These are phyloP conservation scores for Verticillium dahliae DNA, from an alignment of 2,329 filamentous ascomycete genomes.

Conservation along the genomic window DNA sequence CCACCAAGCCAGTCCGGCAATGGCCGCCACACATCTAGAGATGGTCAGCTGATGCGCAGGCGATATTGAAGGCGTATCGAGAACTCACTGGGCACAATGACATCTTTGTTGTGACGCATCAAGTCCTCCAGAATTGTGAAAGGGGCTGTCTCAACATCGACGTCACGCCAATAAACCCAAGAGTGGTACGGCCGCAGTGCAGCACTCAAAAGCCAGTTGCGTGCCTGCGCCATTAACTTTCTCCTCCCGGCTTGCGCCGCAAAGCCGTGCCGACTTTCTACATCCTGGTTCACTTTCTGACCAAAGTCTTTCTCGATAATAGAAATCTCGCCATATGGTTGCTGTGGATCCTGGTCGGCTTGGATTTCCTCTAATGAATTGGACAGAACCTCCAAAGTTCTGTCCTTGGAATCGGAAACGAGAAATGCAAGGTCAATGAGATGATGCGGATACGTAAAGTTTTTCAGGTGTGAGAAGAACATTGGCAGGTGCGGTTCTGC, in stretches of 20 bases:
- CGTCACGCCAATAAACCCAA: conserved; percentile 99
- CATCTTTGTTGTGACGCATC: conserved; percentile 98
- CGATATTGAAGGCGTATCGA: neutral
- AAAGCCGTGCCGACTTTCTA: conserved; percentile 95
- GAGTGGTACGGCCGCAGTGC: conserved; percentile 91
- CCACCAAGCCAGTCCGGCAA: conserved; percentile 97
- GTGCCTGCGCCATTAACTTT: conserved; percentile 95
- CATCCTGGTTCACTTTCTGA: conserved; percentile 94
- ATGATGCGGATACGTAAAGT: conserved; percentile 95
- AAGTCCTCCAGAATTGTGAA: conserved; percentile 95
- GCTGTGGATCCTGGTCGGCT: conserved; percentile 67
- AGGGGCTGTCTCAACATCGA: conserved; percentile 94
- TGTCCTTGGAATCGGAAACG: conserved; percentile 94
- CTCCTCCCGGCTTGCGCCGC: conserved; percentile 88
- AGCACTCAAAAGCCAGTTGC: conserved; percentile 94
- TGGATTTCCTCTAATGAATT: conserved; percentile 74
- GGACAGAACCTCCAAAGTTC: conserved; percentile 70
- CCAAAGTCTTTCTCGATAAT: conserved; percentile 99
- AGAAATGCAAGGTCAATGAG: conserved; percentile 94
- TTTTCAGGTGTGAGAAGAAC: conserved; percentile 97
- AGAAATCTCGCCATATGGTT: conserved; percentile 90
- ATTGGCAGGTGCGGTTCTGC: conserved; percentile 87
- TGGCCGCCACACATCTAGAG: conserved; percentile 89
- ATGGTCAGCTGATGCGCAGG: neutral
- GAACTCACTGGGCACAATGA: conserved; percentile 94